Conservation (phyloP, 495 filamentous ascomycete species). For the Baudoinia panamericana region DNA sequence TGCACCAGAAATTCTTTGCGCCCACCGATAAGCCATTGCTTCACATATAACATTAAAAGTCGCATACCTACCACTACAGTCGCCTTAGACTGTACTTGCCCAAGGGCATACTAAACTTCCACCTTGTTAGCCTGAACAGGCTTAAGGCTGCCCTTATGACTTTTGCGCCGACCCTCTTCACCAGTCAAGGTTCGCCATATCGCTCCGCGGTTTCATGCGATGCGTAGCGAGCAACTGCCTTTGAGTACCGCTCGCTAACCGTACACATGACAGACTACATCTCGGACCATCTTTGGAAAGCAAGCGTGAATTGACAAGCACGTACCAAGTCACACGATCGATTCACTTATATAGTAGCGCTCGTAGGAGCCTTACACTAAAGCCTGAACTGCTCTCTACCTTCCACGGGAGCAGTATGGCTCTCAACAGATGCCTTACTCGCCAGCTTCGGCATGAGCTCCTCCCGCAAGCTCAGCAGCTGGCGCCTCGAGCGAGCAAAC, state of each 20-base stretch:
- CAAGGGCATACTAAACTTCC: too few relatives aligned
- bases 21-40: too few relatives aligned
- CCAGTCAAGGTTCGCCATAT: slow-evolving; percentile 4
- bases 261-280: slow-evolving; percentile 2
- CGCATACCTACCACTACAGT: too few relatives aligned
- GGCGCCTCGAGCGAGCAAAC: slow-evolving; percentile 3
- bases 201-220: too few relatives aligned
- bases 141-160: slow-evolving; percentile 3
- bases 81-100: too few relatives aligned
- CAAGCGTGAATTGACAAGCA: slow-evolving; percentile 6
- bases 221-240: too few relatives aligned
- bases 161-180: slow-evolving; percentile 5
- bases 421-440: slow-evolving; percentile 9
- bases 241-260: slow-evolving; percentile 1
- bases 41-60: too few relatives aligned
- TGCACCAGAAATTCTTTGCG: too few relatives aligned
- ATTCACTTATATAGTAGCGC: too few relatives aligned
- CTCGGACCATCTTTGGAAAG: slow-evolving; percentile 9
- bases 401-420: too few relatives aligned
- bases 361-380: too few relatives aligned
- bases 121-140: slow-evolving; percentile 5
- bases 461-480: slow-evolving; percentile 12
- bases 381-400: too few relatives aligned
- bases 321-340: background rate
- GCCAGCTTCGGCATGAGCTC: slow-evolving; percentile 13